Evolutionary conservation across 495 filamentous ascomycete genomes (phyloP).

Genomic region (Neohortaea acidophila): DNA sequence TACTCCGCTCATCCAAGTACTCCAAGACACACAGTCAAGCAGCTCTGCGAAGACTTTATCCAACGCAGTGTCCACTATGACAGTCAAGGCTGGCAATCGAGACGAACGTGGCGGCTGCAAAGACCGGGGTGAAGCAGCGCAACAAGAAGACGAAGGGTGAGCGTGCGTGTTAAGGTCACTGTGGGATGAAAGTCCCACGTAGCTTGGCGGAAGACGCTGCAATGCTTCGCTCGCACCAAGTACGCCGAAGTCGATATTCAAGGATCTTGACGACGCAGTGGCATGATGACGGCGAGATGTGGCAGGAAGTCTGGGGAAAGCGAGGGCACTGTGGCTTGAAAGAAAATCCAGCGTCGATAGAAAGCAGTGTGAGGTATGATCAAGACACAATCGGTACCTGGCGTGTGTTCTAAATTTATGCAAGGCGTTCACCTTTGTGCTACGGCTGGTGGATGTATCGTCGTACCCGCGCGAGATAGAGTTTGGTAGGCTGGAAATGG

Average conservation of each 20-base stretch:
- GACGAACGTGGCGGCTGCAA: slow-evolving; percentile 1
- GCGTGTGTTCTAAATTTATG: too few relatives aligned
- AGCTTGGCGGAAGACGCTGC: slow-evolving; percentile 3
- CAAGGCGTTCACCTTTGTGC: too few relatives aligned
- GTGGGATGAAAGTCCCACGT: slow-evolving; percentile 6
- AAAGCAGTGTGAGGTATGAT: too few relatives aligned
- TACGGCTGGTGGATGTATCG: too few relatives aligned
- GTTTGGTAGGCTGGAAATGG: too few relatives aligned
- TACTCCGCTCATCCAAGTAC: slow-evolving; percentile 1
- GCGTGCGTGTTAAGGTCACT: slow-evolving; percentile 3
- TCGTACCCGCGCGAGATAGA: too few relatives aligned
- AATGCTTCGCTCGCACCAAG: slow-evolving; percentile 1
- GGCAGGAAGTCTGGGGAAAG: slow-evolving; percentile 5
- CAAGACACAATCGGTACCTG: too few relatives aligned
- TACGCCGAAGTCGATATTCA: slow-evolving; percentile 1
- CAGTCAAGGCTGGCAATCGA: neutral
- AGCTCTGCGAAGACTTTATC: neutral
- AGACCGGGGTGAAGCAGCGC: slow-evolving; percentile 3
- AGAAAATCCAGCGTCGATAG: too few relatives aligned
- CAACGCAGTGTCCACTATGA: slow-evolving; percentile 5
- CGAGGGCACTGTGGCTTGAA: slow-evolving; percentile 3
- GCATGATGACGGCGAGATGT: neutral
- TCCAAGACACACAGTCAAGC: neutral
- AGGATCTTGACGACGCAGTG: slow-evolving; percentile 7
- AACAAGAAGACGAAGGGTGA: slow-evolving; percentile 7